phyloP scores from a whole-genome alignment of 768 basidiomycete genomes.

The Naganishia kalamii region DNA sequence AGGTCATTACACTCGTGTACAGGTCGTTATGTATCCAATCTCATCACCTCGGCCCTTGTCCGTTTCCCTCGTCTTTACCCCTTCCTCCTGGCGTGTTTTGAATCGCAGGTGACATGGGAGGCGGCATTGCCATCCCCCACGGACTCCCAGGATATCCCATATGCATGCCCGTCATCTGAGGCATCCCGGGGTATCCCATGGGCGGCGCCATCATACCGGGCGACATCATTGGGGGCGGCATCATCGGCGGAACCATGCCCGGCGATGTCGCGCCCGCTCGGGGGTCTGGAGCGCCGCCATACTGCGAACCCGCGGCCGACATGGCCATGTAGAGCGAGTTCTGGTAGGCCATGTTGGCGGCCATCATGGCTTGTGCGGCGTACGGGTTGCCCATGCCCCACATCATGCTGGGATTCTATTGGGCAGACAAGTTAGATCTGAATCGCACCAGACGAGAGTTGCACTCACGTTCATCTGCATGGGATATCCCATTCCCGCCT shows the following conservation, averaged over 20 bases:
- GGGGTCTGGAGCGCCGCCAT: conserved; percentile 20
- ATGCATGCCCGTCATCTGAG: too few species aligned
- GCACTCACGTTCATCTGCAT: conserved; percentile 28
- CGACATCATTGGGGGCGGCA: conserved; percentile 5
- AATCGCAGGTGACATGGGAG: not conserved
- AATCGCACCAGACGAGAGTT: too few species aligned
- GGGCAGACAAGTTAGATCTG: not conserved
- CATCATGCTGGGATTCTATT: conserved; percentile 22
- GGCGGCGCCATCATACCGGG: not conserved
- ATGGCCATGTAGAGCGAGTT: conserved; percentile 41
- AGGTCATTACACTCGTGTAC: too few species aligned
- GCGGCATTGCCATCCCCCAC: not conserved
- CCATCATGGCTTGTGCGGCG: conserved; percentile 48
- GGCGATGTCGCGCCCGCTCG: not conserved
- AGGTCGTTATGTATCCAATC: too few species aligned
- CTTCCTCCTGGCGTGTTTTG: not conserved
- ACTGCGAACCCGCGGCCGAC: conserved; percentile 31
- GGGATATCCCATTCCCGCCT: conserved; percentile 35
- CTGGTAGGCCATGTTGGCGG: conserved; percentile 49
- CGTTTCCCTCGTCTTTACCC: not conserved
- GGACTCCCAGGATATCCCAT: too few species aligned
- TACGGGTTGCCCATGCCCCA: conserved; percentile 38
- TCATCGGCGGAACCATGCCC: not conserved
- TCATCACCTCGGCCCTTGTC: too few species aligned
- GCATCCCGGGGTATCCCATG: conserved; percentile 12